Percentiles rank a stretch among this genome's conserved stretches.
phyloP scores from a whole-genome alignment of 441 rosid species.

The Brassica hybrid region DNA sequence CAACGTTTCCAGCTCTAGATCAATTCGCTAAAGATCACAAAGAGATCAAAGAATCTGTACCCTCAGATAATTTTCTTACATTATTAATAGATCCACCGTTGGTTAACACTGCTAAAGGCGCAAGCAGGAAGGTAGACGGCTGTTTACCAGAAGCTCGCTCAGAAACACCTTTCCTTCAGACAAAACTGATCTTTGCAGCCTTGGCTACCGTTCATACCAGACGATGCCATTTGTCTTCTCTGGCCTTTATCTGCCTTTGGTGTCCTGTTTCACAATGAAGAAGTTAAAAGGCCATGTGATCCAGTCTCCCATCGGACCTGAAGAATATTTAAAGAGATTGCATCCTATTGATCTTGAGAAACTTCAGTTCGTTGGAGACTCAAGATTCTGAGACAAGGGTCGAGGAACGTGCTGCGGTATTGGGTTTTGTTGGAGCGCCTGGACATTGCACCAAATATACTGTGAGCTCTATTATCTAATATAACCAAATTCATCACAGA shows the following conservation, averaged over 20 bases:
- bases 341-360: not conserved
- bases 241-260: not conserved
- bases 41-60: not conserved
- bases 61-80: not conserved
- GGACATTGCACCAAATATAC: not conserved
- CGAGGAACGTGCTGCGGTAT: not conserved
- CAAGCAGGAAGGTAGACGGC: not conserved
- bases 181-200: not conserved
- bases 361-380: not conserved
- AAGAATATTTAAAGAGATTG: not conserved
- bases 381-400: not conserved
- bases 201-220: not conserved
- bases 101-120: not conserved
- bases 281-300: not conserved
- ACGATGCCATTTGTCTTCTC: not conserved
- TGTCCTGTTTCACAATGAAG: not conserved
- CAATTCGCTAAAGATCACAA: not conserved
- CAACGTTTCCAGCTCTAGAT: too few species aligned
- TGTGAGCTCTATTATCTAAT: not conserved
- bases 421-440: not conserved
- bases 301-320: not conserved
- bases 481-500: not conserved
- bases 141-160: not conserved
- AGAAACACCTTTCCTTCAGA: not conserved
- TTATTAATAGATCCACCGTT: not conserved